These are phyloP conservation scores for Cladophialophora bantiana DNA, from an alignment of 2,329 filamentous ascomycete genomes.

Conservation along the genomic window DNA sequence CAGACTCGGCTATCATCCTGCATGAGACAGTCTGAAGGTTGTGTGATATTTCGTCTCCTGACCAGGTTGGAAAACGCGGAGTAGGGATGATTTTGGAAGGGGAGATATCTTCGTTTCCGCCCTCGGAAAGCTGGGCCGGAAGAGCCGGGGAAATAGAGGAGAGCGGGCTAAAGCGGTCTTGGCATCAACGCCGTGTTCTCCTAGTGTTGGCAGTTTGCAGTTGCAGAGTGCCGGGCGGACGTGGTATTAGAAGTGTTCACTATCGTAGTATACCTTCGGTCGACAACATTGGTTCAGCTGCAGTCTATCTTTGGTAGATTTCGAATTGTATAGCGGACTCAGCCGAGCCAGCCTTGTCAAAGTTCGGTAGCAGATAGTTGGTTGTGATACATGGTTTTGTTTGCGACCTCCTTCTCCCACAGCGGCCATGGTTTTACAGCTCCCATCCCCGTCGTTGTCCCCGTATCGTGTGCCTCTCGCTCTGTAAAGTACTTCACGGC, in stretches of 20 bases:
- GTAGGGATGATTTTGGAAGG: background rate
- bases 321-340: background rate
- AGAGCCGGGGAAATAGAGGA: background rate
- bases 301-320: background rate
- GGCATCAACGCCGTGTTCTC: background rate
- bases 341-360: background rate
- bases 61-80: conserved; percentile 11
- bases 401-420: conserved; percentile 12
- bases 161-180: background rate
- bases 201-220: background rate
- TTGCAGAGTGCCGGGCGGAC: background rate
- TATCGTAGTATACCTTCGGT: background rate
- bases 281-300: background rate
- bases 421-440: conserved; percentile 18
- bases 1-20: conserved; percentile 13
- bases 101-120: conserved; percentile 10
- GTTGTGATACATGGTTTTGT: conserved; percentile 10
- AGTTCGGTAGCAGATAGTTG: background rate
- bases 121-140: background rate
- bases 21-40: background rate
- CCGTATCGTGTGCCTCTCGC: conserved; percentile 11
- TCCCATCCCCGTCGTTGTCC: conserved; percentile 16
- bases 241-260: background rate
- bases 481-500: conserved; percentile 8
- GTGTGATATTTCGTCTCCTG: conserved; percentile 3